These are phyloP conservation scores for Russula earlei DNA, from an alignment of 768 basidiomycete species.

Conservation along the genomic window DNA sequence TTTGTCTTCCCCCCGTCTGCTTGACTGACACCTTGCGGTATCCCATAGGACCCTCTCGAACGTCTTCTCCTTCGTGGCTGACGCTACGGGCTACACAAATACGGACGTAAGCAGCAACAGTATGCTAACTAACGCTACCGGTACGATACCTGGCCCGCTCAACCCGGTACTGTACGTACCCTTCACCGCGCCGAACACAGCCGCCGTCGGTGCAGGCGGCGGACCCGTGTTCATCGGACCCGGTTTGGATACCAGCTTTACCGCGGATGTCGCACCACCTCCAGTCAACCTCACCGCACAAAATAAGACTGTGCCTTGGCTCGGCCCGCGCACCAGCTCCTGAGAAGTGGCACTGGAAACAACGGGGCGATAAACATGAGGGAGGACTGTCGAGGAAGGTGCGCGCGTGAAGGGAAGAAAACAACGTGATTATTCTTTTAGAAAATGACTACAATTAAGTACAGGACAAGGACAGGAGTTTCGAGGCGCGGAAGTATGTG, in stretches of 20 bases:
- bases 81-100: constrained; percentile 37
- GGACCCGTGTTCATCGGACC: constrained; percentile 32
- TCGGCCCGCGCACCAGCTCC: not conserved
- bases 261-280: constrained; percentile 16
- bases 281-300: constrained; percentile 34
- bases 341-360: not conserved
- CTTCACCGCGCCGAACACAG: constrained; percentile 35
- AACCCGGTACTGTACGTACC: constrained; percentile 35
- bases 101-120: constrained; percentile 22
- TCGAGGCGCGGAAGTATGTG: no score
- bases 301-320: constrained; percentile 21
- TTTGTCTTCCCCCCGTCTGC: not conserved
- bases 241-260: constrained; percentile 30
- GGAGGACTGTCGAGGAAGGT: no score
- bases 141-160: constrained; percentile 35
- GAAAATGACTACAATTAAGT: no score
- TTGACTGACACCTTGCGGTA: not conserved
- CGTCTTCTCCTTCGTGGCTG: constrained; percentile 44
- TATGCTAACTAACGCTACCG: constrained; percentile 33
- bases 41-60: constrained; percentile 30
- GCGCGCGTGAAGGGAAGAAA: no score
- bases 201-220: constrained; percentile 34
- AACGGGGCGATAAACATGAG: not conserved
- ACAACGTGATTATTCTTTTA: no score
- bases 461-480: no score